A percentile compares a stretch with the other conserved stretches of the same genome.
These are phyloP conservation scores for Rickenella mellea DNA, from an alignment of 768 basidiomycete genomes.

Conservation along the genomic window DNA sequence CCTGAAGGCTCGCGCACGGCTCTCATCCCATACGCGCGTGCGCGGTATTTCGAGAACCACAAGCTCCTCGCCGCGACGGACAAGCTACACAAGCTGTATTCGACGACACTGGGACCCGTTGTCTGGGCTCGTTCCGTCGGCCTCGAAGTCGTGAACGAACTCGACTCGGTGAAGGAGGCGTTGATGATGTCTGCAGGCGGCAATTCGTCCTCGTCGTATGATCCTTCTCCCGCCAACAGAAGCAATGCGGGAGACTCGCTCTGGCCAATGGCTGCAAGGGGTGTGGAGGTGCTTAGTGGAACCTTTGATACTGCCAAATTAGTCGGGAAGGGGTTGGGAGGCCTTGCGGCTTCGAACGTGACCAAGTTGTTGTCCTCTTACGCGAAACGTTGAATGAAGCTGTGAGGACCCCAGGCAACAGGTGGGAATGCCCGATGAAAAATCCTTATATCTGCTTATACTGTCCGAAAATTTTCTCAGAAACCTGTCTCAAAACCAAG, in stretches of 20 bases:
- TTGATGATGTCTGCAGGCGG: conserved; percentile 80
- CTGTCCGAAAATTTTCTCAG: too few species aligned
- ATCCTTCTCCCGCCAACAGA: conserved; percentile 16
- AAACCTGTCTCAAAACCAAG: too few species aligned
- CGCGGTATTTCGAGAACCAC: conserved; percentile 83
- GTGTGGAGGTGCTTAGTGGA: conserved; percentile 26
- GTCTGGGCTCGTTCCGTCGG: conserved; percentile 87
- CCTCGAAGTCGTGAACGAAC: conserved; percentile 84
- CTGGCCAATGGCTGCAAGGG: conserved; percentile 25
- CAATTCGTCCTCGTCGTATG: too few species aligned
- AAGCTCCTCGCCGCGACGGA: conserved; percentile 76
- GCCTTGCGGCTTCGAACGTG: neutral
- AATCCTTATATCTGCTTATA: too few species aligned
- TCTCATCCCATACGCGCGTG: conserved; percentile 66
- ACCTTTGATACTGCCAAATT: neutral
- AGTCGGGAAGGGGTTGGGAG: neutral
- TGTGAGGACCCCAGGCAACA: too few species aligned
- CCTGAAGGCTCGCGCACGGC: conserved; percentile 61
- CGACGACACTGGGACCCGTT: conserved; percentile 51
- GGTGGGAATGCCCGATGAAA: too few species aligned
- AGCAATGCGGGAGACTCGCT: neutral
- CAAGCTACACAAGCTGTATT: conserved; percentile 84
- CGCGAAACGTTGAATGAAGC: too few species aligned
- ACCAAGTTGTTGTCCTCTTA: neutral
- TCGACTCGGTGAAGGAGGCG: conserved; percentile 71